phyloP scores from a whole-genome alignment of 208 protist genomes.

The Naegleria lovaniensis region DNA sequence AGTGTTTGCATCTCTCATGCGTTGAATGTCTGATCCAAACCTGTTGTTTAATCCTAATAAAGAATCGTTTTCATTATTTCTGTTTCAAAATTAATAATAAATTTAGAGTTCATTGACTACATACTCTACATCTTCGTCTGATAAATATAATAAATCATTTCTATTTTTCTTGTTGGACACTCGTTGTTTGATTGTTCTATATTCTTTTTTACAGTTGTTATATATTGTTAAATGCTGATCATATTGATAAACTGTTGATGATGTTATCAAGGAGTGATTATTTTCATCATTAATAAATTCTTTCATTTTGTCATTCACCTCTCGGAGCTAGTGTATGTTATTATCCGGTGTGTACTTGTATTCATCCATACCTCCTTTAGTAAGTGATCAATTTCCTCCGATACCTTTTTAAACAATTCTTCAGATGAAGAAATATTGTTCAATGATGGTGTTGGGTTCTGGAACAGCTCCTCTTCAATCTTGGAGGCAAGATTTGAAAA shows the following conservation, averaged over 20 bases:
- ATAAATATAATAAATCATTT: background rate
- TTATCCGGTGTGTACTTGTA: background rate
- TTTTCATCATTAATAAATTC: background rate
- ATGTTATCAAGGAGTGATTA: background rate
- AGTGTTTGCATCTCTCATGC: background rate
- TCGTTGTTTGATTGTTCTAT: background rate
- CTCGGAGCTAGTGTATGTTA: background rate
- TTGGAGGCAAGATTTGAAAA: background rate
- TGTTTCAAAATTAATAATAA: background rate
- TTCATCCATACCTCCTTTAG: background rate
- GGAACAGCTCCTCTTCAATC: background rate
- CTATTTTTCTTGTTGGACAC: background rate
- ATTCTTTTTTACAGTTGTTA: background rate
- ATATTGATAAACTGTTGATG: background rate
- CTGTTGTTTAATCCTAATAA: background rate
- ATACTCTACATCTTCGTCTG: background rate
- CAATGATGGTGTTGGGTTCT: background rate
- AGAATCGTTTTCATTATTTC: background rate
- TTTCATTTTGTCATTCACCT: background rate
- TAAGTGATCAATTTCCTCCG: conserved; percentile 15
- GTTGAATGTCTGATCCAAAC: background rate
- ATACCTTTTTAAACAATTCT: background rate
- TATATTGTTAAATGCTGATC: background rate
- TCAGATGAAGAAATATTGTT: background rate
- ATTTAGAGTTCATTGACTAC: background rate